Evolutionary conservation across 768 basidiomycete species (phyloP).

Genomic region (Solioccasus polychromus): DNA sequence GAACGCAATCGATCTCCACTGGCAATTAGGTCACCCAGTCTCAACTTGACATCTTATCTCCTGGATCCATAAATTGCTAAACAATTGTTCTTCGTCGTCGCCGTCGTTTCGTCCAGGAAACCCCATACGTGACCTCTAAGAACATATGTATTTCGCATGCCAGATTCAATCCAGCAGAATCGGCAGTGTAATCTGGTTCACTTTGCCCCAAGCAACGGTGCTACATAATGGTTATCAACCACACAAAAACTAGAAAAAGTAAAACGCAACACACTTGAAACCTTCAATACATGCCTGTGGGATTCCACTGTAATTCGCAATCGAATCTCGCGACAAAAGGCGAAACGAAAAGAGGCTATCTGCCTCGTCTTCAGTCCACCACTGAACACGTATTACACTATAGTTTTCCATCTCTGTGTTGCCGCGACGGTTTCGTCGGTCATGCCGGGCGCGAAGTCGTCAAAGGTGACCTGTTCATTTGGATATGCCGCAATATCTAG

Average conservation of each 20-base stretch:
- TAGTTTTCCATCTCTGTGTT: not conserved
- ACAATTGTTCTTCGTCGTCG: not conserved
- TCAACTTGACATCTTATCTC: no score
- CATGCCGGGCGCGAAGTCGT: not conserved
- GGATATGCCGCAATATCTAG: not conserved
- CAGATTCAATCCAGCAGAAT: not conserved
- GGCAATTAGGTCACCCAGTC: constrained; percentile 44
- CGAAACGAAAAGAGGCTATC: not conserved
- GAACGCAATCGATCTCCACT: constrained; percentile 44
- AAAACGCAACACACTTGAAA: not conserved
- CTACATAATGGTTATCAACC: not conserved
- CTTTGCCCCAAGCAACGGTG: not conserved
- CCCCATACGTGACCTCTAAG: not conserved
- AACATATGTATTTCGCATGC: not conserved
- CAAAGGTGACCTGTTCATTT: not conserved
- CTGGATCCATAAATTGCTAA: not conserved
- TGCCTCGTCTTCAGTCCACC: not conserved
- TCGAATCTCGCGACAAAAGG: not conserved
- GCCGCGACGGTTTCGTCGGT: not conserved
- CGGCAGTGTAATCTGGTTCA: constrained; percentile 1
- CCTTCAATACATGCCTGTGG: not conserved
- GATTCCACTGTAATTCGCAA: constrained; percentile 1
- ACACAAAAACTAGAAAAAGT: not conserved
- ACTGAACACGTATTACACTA: not conserved
- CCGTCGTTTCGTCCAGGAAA: not conserved